Conservation (phyloP, 176 grass and related monocot species). For the Saccharum spontaneum region DNA sequence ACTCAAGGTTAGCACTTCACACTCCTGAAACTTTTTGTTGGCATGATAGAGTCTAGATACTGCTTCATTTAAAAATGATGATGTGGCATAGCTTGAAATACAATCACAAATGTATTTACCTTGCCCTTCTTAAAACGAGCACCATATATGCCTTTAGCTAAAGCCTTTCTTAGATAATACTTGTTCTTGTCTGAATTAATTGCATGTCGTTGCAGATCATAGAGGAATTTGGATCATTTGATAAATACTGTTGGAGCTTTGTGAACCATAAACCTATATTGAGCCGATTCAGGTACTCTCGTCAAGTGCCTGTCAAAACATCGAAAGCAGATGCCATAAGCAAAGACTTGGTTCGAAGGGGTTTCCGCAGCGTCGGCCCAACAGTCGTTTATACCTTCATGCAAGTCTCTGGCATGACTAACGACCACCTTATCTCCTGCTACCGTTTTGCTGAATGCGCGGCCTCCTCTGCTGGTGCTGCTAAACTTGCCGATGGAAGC, state of each 20-base stretch:
- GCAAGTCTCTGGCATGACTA: conserved; percentile 88
- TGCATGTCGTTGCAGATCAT: conserved; percentile 43
- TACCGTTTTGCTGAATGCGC: conserved; percentile 75
- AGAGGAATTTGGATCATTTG: conserved; percentile 89
- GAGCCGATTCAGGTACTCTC: conserved; percentile 81
- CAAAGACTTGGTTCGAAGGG: conserved; percentile 89
- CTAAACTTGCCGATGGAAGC: conserved; percentile 25
- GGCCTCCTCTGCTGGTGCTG: conserved; percentile 7
- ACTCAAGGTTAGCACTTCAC: conserved; percentile 60
- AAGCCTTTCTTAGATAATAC: neutral
- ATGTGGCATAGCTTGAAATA: neutral
- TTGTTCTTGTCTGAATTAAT: conserved; percentile 6
- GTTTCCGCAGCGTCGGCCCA: conserved; percentile 80
- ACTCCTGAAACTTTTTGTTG: neutral
- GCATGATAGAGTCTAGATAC: neutral
- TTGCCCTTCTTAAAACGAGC: neutral
- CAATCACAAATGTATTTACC: neutral
- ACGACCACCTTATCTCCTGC: conserved; percentile 87
- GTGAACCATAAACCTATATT: conserved; percentile 79
- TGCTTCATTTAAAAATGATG: conserved; percentile 1
- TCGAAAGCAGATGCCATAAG: conserved; percentile 91
- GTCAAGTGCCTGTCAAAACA: conserved; percentile 86
- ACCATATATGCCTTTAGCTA: neutral
- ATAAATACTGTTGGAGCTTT: conserved; percentile 92
- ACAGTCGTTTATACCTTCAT: conserved; percentile 95